Base-by-base conservation (phyloP, 768 basidiomycete species). In the Leccinellum rugosiceps region DNA sequence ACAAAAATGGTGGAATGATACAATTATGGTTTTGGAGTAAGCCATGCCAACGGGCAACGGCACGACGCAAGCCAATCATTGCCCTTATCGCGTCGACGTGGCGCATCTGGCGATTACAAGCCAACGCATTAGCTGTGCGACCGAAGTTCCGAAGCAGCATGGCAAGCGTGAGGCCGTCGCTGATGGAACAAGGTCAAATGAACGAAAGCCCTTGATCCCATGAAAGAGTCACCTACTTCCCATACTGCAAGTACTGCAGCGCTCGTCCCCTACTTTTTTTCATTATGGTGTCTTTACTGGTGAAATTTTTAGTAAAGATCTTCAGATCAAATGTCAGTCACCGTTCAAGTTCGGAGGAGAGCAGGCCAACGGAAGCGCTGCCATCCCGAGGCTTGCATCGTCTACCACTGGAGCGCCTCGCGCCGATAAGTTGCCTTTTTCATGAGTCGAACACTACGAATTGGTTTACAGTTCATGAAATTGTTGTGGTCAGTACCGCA, bases 21-120 rank as follows among this genome's bases (percentile, higher is more conserved):
- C 34, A 31, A 44, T 26, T 56, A 48, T 28, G 17, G 53, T 41
- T 11, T 50, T n/a, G 61, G 25, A 21, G 48, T 25, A 56, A 52
- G 57, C 58, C 56, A 34, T 30, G 48, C 66, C 66, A 65, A 57
- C 17, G 21, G 10, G 38, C 6, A 4, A 57, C 45, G 52, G 57
- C 38, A 56, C 52, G 58, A 46, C 50, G 28, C 10, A 17, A 8
- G n/a, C 55, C 25, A 30, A 38, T 9, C n/a, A 38, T n/a, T 21
- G 9, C 10, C 14, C 6, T 25, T 26, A 43, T 46, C 49, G 28
- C n/a, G 6, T 53, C 48, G 58, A 38, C 13, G 38, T 35, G 4
- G n/a, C n/a, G 30, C 41, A 23, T 50, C 49, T 44, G 13, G 43
- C 50, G 44, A 52, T n/a, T 10, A 6, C n/a, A 10, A 28, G 19